phyloP scores from a whole-genome alignment of 805 yeast genomes.

The Candida tibetensis region DNA sequence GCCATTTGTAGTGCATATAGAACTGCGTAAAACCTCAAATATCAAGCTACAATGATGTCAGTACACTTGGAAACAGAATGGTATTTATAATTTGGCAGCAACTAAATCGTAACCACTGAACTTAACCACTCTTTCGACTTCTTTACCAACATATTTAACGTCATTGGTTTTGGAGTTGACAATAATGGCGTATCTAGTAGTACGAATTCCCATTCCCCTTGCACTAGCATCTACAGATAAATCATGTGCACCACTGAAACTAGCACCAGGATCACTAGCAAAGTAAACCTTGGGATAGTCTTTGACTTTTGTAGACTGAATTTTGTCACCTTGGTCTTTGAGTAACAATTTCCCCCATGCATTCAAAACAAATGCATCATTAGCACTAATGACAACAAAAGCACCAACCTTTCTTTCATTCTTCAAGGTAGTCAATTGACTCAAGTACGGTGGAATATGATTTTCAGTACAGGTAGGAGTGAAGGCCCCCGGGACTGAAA shows the following conservation, averaged over 20 bases:
- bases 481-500: constrained; percentile 44
- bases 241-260: constrained; percentile 27
- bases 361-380: constrained; percentile 42
- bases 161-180: constrained; percentile 23
- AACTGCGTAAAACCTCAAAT: no score
- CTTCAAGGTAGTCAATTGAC: constrained; percentile 26
- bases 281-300: constrained; percentile 28
- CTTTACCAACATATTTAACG: constrained; percentile 36
- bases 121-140: constrained; percentile 30
- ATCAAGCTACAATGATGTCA: neutral
- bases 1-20: neutral
- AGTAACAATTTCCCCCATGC: constrained; percentile 46
- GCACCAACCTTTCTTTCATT: constrained; percentile 28
- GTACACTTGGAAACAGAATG: no score
- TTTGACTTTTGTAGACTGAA: constrained; percentile 2
- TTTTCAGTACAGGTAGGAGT: constrained; percentile 46
- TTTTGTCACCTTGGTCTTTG: constrained; percentile 16
- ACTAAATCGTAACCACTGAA: constrained; percentile 39
- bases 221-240: constrained; percentile 36
- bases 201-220: constrained; percentile 38
- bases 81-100: constrained; percentile 31
- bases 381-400: constrained; percentile 37
- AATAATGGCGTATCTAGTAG: constrained; percentile 39
- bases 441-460: constrained; percentile 40
- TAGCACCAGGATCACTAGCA: constrained; percentile 40